Conservation (phyloP, 1,139 yeast genomes). For the Suhomyces coccinellae region DNA sequence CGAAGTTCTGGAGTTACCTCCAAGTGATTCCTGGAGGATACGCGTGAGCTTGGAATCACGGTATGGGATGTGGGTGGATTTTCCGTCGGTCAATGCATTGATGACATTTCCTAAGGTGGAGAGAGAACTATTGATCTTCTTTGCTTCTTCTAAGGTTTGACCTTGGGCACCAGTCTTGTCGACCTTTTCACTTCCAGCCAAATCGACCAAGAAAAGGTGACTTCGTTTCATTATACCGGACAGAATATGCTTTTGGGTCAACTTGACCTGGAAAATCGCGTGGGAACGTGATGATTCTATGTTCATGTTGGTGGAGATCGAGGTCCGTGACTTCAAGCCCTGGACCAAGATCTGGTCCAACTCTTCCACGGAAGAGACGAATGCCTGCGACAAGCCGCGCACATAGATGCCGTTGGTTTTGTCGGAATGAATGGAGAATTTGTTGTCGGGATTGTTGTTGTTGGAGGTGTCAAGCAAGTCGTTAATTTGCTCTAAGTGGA, state of each 20-base stretch:
- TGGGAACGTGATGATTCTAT: slow-evolving; percentile 79
- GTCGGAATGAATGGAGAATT: slow-evolving; percentile 66
- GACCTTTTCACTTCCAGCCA: slow-evolving; percentile 90
- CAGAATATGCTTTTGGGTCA: slow-evolving; percentile 57
- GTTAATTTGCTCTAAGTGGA: slow-evolving; percentile 73
- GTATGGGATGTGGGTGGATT: slow-evolving; percentile 68
- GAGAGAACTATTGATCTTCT: slow-evolving; percentile 76
- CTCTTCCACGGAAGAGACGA: slow-evolving; percentile 60
- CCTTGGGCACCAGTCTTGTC: slow-evolving; percentile 80
- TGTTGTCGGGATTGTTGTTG: slow-evolving; percentile 21
- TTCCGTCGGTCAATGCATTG: slow-evolving; percentile 72
- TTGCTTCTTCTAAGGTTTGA: slow-evolving; percentile 77
- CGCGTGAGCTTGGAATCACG: slow-evolving; percentile 84
- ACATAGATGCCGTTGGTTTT: slow-evolving; percentile 68
- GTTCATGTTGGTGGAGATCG: slow-evolving; percentile 71
- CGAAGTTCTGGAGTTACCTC: slow-evolving; percentile 84
- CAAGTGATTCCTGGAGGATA: slow-evolving; percentile 79
- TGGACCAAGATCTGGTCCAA: slow-evolving; percentile 54
- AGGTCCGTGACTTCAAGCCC: slow-evolving; percentile 59
- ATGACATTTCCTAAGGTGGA: slow-evolving; percentile 82
- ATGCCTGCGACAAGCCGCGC: slow-evolving; percentile 62
- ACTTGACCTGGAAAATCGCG: slow-evolving; percentile 68
- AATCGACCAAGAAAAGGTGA: slow-evolving; percentile 75
- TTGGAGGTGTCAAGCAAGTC: slow-evolving; percentile 50
- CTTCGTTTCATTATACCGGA: slow-evolving; percentile 64